Base-by-base conservation (phyloP, 1,139 yeast species). In the Geotrichum reessii region DNA sequence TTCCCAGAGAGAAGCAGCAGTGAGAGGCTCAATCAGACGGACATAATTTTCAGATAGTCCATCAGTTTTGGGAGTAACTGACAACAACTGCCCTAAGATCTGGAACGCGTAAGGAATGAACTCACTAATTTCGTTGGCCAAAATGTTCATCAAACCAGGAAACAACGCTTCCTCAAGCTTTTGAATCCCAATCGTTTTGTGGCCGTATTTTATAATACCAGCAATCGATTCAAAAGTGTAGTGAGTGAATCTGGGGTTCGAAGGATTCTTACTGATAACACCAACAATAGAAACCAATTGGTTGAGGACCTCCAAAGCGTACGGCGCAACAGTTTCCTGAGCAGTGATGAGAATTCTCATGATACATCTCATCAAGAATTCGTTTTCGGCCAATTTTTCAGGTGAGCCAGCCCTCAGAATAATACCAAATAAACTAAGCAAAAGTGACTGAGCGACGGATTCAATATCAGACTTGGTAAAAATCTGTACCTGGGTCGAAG, bases 81-180 rank as follows among this genome's bases (percentile, higher is more conserved):
- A 96, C 57, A 95, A 77, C 63, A 90, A 74, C 68, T 76, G 91
- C 0, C 98, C 87, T 64, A 93, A 77, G 24, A 93, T 79, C 75
- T 95, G 99, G 73, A 95, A 88, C 8, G 87, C 84, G 68, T 95
- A 95, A 8, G 98, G 98, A 17, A 88, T 85, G 71, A 93, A 95
- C 73, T 95, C 99, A 66, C 92, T 95, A 49, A 93, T 88, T 67
- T 93, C 99, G 58, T 85, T 84, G 24, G 87, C 85, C 62, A 95
- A 78, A 47, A 92, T 82, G 5, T 75, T 75, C 63, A 91, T 75
- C 60, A 89, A 78, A 2, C 84, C 79, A 3, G 95, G 93, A 67
- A 91, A 79, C 50, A 88, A 77, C 11, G 81, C 62, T 8, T 78
- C 78, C 58, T 86, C 84, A 56, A 86, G 76, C 52, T 63, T 62